Evolutionary conservation across 305 asterid genomes (phyloP).

Genomic region (Solanum hybrid): DNA sequence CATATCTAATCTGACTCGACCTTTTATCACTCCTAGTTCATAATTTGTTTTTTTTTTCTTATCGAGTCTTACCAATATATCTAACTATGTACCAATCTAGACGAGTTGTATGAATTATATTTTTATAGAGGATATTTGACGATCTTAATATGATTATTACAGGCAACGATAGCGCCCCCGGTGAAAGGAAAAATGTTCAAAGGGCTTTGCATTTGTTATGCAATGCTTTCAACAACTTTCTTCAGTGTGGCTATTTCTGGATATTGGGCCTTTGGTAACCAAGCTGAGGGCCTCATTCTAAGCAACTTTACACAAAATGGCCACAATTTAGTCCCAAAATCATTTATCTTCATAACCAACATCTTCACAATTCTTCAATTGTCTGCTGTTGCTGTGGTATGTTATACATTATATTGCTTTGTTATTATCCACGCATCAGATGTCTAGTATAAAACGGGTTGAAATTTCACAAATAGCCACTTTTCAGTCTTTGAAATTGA

Average conservation of each 20-base stretch:
- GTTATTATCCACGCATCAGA: neutral
- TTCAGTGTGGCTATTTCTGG: conserved; percentile 86
- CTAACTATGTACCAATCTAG: neutral
- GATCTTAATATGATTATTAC: neutral
- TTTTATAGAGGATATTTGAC: neutral
- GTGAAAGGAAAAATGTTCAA: conserved; percentile 90
- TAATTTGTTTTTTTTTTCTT: neutral
- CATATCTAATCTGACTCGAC: neutral
- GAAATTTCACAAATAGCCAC: neutral
- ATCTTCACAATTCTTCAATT: conserved; percentile 71
- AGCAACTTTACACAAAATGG: conserved; percentile 57
- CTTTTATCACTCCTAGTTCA: neutral
- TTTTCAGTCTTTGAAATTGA: neutral
- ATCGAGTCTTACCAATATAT: neutral
- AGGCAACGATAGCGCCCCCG: conserved; percentile 43
- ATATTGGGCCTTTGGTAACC: conserved; percentile 87
- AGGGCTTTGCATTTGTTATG: conserved; percentile 72
- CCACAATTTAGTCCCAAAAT: conserved; percentile 51
- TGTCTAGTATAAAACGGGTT: neutral
- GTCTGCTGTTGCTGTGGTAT: conserved; percentile 82
- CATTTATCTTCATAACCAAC: conserved; percentile 63
- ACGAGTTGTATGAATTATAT: neutral
- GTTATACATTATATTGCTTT: neutral
- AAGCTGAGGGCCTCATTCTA: conserved; percentile 47
- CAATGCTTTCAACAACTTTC: conserved; percentile 46